These are phyloP conservation scores for Trichoderma gracile DNA, from an alignment of 2,329 filamentous ascomycete genomes.

Conservation along the genomic window DNA sequence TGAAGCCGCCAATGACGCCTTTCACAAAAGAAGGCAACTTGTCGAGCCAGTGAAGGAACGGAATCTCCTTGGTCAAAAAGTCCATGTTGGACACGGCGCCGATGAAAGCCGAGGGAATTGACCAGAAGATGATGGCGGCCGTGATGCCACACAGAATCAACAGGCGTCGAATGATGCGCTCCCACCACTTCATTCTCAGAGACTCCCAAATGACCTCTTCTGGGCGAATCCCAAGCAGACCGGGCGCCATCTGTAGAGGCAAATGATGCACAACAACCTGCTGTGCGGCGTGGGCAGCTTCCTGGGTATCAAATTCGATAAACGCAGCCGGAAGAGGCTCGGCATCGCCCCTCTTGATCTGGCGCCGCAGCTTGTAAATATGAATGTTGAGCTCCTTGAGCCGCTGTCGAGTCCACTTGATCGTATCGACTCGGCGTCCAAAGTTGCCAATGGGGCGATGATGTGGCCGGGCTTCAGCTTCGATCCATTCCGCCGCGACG, in stretches of 20 bases:
- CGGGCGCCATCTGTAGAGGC: conserved; percentile 81
- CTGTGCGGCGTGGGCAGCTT: conserved; percentile 81
- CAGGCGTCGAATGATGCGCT: conserved; percentile 72
- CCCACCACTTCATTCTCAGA: conserved; percentile 82
- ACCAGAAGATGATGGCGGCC: conserved; percentile 85
- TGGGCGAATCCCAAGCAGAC: conserved; percentile 80
- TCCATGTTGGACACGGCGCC: conserved; percentile 84
- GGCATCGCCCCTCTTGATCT: conserved; percentile 70
- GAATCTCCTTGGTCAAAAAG: conserved; percentile 63
- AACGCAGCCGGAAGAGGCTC: conserved; percentile 77
- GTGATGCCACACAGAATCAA: conserved; percentile 70
- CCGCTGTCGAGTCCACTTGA: conserved; percentile 75
- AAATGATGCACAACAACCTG: conserved; percentile 87
- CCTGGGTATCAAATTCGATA: conserved; percentile 81
- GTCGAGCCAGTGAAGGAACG: conserved; percentile 72
- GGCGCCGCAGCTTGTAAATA: conserved; percentile 66
- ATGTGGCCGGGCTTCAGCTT: conserved; percentile 70
- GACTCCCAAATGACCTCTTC: conserved; percentile 86
- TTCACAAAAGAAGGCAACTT: conserved; percentile 69
- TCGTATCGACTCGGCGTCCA: conserved; percentile 90
- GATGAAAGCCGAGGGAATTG: conserved; percentile 72
- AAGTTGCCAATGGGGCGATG: conserved; percentile 68
- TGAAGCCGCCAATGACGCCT: conserved; percentile 79
- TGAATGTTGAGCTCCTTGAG: conserved; percentile 44
- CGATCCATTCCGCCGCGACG: conserved; percentile 73